Base-by-base conservation (phyloP, 169 alveolate species). In the Miamiensis avidus region DNA sequence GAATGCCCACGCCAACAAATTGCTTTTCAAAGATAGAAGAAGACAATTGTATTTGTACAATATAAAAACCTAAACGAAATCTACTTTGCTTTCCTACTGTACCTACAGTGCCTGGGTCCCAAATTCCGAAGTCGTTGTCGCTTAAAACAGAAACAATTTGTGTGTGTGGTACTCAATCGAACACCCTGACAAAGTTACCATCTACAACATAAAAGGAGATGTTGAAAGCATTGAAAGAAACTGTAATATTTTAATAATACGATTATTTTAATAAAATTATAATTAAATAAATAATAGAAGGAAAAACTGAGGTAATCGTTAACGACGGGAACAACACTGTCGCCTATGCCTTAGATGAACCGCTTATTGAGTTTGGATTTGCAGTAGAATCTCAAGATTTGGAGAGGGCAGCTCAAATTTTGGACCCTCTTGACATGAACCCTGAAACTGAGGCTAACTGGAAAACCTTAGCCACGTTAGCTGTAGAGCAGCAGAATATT, bases 21-120 rank as follows among this genome's bases (percentile, higher is more conserved):
- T 96, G 77, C 89, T 97, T 32, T 97, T 96, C 93, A 94, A 98
- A 86, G 99, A 97, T 91, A 96, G 96, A 89, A 92, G 98, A 85
- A 92, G 97, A 81, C 96, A 96, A 91, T 93, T 97, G 1, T 94
- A 96, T 92, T 88, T 97, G 65, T 97, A 92, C 90, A 95, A 96
- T 86, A 95, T 96, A 26, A 94, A 93, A 74, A 95, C 93, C 87
- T 96, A 96, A 86, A 89, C 83, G 74, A 94, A 95, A 87, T 83
- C 91, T 28, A 96, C 99, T 4, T 93, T 97, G 75, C 90, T 97
- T 31, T 94, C 95, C 90, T 96, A 92, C 94, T 97, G 99, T 92
- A 94, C 94, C 77, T 97, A 95, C 83, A 99, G 96, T 34, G 95
- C 96, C 83, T 97, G 99, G 99, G 98, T 97, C 32, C 99, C 99